Evolutionary conservation across 306 rosid genomes (phyloP).

Genomic region (Prinsepia uniflora): DNA sequence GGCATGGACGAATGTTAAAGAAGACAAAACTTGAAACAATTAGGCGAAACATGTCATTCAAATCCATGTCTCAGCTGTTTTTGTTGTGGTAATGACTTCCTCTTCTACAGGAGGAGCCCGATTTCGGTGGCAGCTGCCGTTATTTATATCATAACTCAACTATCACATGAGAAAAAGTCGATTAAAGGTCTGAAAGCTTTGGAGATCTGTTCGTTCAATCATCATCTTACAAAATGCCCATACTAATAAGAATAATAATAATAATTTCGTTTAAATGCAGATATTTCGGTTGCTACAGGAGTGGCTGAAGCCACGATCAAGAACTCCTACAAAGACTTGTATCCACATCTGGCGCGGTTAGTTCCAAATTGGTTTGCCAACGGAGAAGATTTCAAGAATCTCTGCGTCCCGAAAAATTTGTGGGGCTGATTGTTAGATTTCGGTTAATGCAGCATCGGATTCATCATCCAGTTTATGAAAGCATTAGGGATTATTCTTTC

Average conservation of each 20-base stretch:
- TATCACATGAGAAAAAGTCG: constrained; percentile 6
- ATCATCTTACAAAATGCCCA: background rate
- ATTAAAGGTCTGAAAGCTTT: constrained; percentile 4
- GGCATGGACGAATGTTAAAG: too few species aligned
- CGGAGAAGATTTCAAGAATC: constrained; percentile 8
- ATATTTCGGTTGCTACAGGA: constrained; percentile 1
- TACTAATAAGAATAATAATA: too few species aligned
- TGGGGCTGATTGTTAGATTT: background rate
- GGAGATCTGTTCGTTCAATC: background rate
- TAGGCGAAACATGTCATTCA: background rate
- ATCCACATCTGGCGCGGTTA: constrained; percentile 15
- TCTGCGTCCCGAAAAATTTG: background rate
- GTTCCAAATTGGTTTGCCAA: constrained; percentile 13
- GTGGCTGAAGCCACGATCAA: constrained; percentile 21
- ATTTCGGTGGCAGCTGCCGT: constrained; percentile 18
- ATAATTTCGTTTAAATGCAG: background rate
- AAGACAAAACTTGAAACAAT: background rate
- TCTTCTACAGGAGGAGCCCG: constrained; percentile 24
- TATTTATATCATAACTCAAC: constrained; percentile 14
- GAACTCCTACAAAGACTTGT: constrained; percentile 21
- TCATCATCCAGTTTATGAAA: background rate
- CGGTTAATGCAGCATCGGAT: background rate
- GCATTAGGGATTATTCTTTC: constrained; percentile 1
- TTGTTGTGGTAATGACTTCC: too few species aligned
- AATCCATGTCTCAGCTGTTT: too few species aligned